Percentiles rank a stretch among this genome's conserved stretches.
Evolutionary conservation across 2,329 filamentous ascomycete genomes (phyloP).

Genomic region (Talaromyces sp.): DNA sequence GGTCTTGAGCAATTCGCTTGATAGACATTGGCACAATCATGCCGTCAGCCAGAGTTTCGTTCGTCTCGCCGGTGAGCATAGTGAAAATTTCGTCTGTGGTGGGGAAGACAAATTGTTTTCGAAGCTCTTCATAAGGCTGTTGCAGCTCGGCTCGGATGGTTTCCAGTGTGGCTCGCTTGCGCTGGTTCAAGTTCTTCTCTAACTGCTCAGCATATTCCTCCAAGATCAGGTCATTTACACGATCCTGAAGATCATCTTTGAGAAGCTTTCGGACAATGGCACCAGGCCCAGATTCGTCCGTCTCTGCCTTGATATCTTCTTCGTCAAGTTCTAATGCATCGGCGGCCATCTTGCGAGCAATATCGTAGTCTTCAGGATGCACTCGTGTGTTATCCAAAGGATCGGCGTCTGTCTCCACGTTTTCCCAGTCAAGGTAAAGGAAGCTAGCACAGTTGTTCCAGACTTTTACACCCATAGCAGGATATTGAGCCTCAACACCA

Average conservation of each 20-base stretch:
- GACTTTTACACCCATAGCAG: constrained; percentile 82
- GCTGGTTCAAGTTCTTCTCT: constrained; percentile 86
- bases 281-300: constrained; percentile 81
- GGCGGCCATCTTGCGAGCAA: constrained; percentile 96
- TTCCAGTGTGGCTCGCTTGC: constrained; percentile 92
- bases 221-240: constrained; percentile 91
- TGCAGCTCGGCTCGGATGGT: constrained; percentile 93
- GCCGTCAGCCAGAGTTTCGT: constrained; percentile 75
- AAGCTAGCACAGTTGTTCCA: constrained; percentile 98
- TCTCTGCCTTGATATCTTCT: constrained; percentile 94
- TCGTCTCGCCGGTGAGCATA: constrained; percentile 93
- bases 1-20: constrained; percentile 84
- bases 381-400: constrained; percentile 96
- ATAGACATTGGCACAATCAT: constrained; percentile 93
- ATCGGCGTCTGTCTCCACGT: constrained; percentile 77
- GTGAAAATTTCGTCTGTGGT: constrained; percentile 81
- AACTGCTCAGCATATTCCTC: constrained; percentile 97
- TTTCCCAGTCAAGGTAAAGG: constrained; percentile 83
- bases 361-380: constrained; percentile 96
- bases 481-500: constrained; percentile 77
- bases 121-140: constrained; percentile 89
- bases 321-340: constrained; percentile 95
- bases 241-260: constrained; percentile 87
- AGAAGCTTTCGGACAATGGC: constrained; percentile 95
- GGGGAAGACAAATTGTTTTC: constrained; percentile 72